Evolutionary conservation across 441 rosid species (phyloP), one percentile per base, ranked within the genome.

Genomic region (Adansonia gregorii): DNA sequence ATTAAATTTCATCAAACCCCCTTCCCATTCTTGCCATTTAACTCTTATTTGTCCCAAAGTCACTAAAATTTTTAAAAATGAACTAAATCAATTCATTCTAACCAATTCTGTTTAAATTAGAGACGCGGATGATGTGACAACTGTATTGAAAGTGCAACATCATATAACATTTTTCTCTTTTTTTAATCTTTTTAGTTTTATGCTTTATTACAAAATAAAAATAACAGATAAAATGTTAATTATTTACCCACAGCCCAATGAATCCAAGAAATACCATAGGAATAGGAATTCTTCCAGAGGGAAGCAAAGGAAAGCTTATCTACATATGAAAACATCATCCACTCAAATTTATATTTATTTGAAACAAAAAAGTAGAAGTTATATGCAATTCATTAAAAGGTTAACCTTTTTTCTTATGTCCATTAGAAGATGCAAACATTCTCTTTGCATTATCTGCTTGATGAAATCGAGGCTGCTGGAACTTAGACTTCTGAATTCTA

Each of bases 401-500:
- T 86, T 51, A 76, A 93, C 98, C 97, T 89, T 87, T 87, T 55
- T 85, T 89, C 68, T 14, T 81, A 64, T 72, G 79, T 80, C 76
- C 85, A 78, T 83, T 86, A 68, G 85, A 72, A 78, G 67, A 78
- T 39, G 87, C 85, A 74, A 79, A 82, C 75, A 85, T 88, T 78
- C 88, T 86, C 85, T 90, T 90, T 70, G 51, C 76, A 67, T 83
- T 84, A 72, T 83, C 77, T 70, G 11, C 77, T 68, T 82, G 88
- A 81, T 84, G 89, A 78, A 79, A 80, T 67, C 83, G 93, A 60
- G 95, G 78, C 59, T 85, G 89, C 77, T 89, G 88, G 80, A 76
- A 80, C 74, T 87, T 93, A 56, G 95, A 79, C 61, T 85, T 90
- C 75, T 88, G 89, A 79, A 78, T 84, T 80, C 98, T 87, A 86